Conservation (phyloP, 805 yeast species). For the Schwanniomyces polymorphus region DNA sequence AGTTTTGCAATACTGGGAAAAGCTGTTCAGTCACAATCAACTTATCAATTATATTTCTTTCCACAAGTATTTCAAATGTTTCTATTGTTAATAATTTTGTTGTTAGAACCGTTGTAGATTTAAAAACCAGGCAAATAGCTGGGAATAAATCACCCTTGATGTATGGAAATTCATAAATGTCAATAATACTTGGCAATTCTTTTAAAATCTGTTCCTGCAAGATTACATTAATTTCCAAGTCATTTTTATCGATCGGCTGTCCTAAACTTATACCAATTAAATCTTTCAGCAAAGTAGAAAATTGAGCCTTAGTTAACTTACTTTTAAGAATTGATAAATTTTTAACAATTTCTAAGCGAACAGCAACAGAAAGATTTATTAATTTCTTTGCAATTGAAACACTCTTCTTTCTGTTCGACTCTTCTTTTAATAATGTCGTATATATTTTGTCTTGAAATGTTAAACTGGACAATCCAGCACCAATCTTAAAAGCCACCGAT, state of each 20-base stretch:
- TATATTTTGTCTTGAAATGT: constrained; percentile 73
- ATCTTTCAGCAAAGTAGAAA: constrained; percentile 48
- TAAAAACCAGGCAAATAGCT: constrained; percentile 65
- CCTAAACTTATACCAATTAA: constrained; percentile 36
- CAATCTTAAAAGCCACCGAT: constrained; percentile 60
- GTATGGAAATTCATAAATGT: constrained; percentile 61
- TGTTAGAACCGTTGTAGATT: constrained; percentile 79
- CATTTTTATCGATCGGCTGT: constrained; percentile 24
- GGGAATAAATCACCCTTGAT: constrained; percentile 80
- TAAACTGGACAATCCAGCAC: constrained; percentile 67
- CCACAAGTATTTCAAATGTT: constrained; percentile 58
- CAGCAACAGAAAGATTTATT: constrained; percentile 29
- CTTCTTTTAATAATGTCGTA: constrained; percentile 38
- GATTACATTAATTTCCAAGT: constrained; percentile 27
- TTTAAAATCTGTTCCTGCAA: constrained; percentile 56
- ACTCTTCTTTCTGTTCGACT: constrained; percentile 19
- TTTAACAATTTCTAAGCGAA: constrained; percentile 35
- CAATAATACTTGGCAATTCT: constrained; percentile 41
- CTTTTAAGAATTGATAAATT: constrained; percentile 47
- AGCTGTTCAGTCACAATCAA: constrained; percentile 73
- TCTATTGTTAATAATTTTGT: constrained; percentile 70
- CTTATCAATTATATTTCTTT: constrained; percentile 64
- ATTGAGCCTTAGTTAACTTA: constrained; percentile 54
- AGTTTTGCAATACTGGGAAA: constrained; percentile 71
- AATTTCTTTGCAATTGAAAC: constrained; percentile 23